Evolutionary conservation across 805 yeast genomes (phyloP).

Genomic region (Zygotorulaspora florentina): DNA sequence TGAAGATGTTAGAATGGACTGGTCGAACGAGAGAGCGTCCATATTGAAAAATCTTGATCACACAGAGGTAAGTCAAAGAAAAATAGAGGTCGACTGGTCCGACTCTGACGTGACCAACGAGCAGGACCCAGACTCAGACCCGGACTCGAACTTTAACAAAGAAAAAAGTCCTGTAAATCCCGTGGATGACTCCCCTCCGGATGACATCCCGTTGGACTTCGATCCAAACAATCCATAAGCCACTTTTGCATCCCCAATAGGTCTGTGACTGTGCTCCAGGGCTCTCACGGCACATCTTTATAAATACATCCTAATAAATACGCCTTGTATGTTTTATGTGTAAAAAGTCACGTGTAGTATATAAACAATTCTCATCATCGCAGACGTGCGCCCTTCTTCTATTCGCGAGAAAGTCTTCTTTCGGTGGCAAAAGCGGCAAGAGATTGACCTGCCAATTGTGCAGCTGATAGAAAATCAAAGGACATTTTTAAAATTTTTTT

Average conservation of each 20-base stretch:
- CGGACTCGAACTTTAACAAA: background rate
- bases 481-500: too few species aligned
- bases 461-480: too few species aligned
- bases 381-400: background rate
- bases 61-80: conserved; percentile 30
- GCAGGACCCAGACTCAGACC: background rate
- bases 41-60: conserved; percentile 74
- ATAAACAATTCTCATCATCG: background rate
- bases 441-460: too few species aligned
- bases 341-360: background rate
- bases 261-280: too few species aligned
- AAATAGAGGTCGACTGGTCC: conserved; percentile 63
- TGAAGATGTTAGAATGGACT: conserved; percentile 64
- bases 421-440: too few species aligned
- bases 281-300: too few species aligned
- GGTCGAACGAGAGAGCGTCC: conserved; percentile 67
- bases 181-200: background rate
- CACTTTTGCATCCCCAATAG: background rate
- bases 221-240: conserved; percentile 17
- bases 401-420: too few species aligned
- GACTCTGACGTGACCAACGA: conserved; percentile 34
- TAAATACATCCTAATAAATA: too few species aligned
- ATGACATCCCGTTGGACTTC: conserved; percentile 28
- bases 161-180: conserved; percentile 6
- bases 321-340: background rate